Conservation (phyloP, 1,284 basidiomycete genomes). For the Anthracocystis setariae region DNA sequence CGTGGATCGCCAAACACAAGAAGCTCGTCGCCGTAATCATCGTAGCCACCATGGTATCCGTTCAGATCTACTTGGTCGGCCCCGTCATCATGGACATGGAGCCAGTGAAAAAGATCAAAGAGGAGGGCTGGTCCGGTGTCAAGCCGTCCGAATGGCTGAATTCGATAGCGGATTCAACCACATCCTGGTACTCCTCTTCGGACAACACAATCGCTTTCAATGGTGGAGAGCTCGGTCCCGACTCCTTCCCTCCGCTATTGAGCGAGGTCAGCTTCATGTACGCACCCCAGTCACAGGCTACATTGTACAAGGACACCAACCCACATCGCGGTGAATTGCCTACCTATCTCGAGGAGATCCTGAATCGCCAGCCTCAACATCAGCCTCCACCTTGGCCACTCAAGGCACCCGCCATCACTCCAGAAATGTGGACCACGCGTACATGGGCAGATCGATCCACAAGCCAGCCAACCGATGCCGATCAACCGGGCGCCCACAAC, state of each 20-base stretch:
- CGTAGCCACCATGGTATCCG: slow-evolving; percentile 34
- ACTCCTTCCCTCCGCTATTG: slow-evolving; percentile 29
- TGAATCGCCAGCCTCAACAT: slow-evolving; percentile 42
- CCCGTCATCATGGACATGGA: slow-evolving; percentile 43
- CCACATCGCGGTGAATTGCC: slow-evolving; percentile 58
- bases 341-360: slow-evolving; percentile 23
- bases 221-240: slow-evolving; percentile 14
- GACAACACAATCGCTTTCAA: not conserved
- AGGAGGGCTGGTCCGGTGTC: slow-evolving; percentile 19
- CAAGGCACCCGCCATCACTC: slow-evolving; percentile 38
- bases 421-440: slow-evolving; percentile 29
- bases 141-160: slow-evolving; percentile 28
- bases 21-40: slow-evolving; percentile 34
- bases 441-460: slow-evolving; percentile 54
- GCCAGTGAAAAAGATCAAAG: slow-evolving; percentile 34
- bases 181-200: not conserved
- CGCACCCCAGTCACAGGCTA: slow-evolving; percentile 11
- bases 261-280: slow-evolving; percentile 17
- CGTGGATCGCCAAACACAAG: slow-evolving; percentile 52
- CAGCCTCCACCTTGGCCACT: slow-evolving; percentile 42
- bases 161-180: too few relatives aligned
- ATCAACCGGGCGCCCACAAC: slow-evolving; percentile 45
- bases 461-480: slow-evolving; percentile 50
- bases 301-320: slow-evolving; percentile 42
- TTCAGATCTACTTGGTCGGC: slow-evolving; percentile 35